Conservation (phyloP, 2,329 filamentous ascomycete species). For the Escovopsis weberi region DNA sequence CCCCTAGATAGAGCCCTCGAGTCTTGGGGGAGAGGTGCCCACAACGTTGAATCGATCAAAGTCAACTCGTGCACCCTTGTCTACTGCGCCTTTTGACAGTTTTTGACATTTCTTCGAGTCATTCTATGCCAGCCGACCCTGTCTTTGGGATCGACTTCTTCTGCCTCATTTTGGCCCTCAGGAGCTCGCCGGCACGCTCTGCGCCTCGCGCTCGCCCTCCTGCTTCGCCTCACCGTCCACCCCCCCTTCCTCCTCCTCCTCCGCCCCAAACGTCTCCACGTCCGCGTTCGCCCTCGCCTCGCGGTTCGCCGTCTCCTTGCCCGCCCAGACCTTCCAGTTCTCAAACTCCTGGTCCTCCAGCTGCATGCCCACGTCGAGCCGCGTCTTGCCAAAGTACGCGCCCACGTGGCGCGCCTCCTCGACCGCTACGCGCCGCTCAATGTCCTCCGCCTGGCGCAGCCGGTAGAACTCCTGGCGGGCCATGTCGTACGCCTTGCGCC, state of each 20-base stretch:
- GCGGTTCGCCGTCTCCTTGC: constrained; percentile 27
- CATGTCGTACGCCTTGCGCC: constrained; percentile 64
- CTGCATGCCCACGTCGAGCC: constrained; percentile 62
- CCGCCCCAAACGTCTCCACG: constrained; percentile 28
- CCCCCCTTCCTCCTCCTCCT: constrained; percentile 15
- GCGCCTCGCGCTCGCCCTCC: constrained; percentile 10
- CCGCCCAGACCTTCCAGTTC: constrained; percentile 72
- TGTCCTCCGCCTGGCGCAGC: constrained; percentile 66
- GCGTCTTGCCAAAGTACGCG: constrained; percentile 72
- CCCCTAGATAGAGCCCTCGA: not conserved
- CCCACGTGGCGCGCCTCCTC: constrained; percentile 81
- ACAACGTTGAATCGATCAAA: not conserved
- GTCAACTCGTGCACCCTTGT: not conserved
- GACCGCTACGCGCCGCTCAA: constrained; percentile 65
- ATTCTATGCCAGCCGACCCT: constrained; percentile 8
- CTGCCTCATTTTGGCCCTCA: not conserved
- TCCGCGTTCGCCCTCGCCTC: constrained; percentile 26
- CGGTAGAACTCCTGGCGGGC: constrained; percentile 85
- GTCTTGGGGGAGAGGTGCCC: too few relatives aligned
- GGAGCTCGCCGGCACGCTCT: not conserved
- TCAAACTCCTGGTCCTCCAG: constrained; percentile 72
- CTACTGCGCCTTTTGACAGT: too few relatives aligned
- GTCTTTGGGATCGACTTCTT: not conserved
- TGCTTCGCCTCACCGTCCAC: constrained; percentile 10
- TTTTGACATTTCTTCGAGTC: constrained; percentile 6